Base-by-base conservation (phyloP, 2,329 filamentous ascomycete genomes). In the Colletotrichum truncatum region DNA sequence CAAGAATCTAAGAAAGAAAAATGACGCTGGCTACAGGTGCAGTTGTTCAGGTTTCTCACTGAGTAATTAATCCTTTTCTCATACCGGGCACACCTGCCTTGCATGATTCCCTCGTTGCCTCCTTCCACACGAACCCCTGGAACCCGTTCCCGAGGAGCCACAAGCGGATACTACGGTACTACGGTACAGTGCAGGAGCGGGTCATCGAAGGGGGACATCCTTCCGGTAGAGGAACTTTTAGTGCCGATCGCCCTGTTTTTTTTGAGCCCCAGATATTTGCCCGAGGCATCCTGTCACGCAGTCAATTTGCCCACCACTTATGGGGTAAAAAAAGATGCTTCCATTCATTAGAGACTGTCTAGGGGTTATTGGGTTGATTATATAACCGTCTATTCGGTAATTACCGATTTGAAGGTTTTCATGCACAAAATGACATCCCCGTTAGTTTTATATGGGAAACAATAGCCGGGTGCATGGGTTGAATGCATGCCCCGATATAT, bases 201-300 rank as follows among this genome's bases (percentile, higher is more conserved):
- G 54, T 58, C 23, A n/a, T n/a, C 38, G 18, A 23, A 30, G n/a
- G 21, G 4, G 18, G 14, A 25, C n/a, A 16, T 60, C 4, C 61
- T 12, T 7, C 1, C 26, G 39, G 56, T 0, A 48, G 8, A 1
- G 1, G 1, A 6, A n/a, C n/a, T n/a, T n/a, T n/a, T 39, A 26
- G 16, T 36, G 61, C 26, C 25, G 56, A 64, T 60, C 45, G n/a
- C n/a, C n/a, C n/a, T n/a, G n/a, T 11, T 10, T 11, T n/a, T 10
- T 18, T 52, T 28, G 54, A 63, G 54, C 46, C 45, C 54, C 54
- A 64, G 5, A 32, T 23, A 30, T 38, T 16, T 64, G 54, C 45
- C 59, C 60, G 45, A 60, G 55, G 61, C 61, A 60, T 14, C 23
- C 49, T n/a, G n/a, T n/a, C n/a, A 34, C 41, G 6, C 32, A 7